phyloP scores from a whole-genome alignment of 441 rosid genomes.

The Gossypium schwendimanii region DNA sequence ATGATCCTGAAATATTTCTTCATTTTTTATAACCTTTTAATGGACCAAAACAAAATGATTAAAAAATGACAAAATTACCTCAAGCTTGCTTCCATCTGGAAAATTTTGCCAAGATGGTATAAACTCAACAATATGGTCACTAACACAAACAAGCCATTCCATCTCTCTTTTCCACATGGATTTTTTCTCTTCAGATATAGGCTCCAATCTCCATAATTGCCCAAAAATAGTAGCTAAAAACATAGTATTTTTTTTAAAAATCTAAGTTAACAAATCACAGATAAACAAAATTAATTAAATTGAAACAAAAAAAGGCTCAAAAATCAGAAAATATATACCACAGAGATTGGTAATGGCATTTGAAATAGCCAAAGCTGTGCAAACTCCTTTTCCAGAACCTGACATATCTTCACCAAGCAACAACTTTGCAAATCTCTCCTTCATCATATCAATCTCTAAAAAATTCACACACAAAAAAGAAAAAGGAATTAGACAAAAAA shows the following conservation, averaged over 20 bases:
- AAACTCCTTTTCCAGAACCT: slow-evolving; percentile 66
- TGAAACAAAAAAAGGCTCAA: not conserved
- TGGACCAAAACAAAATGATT: not conserved
- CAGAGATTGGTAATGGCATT: slow-evolving; percentile 66
- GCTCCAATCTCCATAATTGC: slow-evolving; percentile 70
- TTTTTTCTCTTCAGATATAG: slow-evolving; percentile 40
- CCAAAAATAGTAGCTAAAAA: slow-evolving; percentile 58
- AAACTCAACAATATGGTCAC: slow-evolving; percentile 66
- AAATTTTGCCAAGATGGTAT: slow-evolving; percentile 59
- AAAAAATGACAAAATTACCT: slow-evolving; percentile 28
- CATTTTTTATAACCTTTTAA: not conserved
- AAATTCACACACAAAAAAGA: not conserved
- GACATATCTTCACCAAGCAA: slow-evolving; percentile 75
- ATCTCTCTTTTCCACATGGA: slow-evolving; percentile 69
- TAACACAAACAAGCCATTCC: slow-evolving; percentile 60
- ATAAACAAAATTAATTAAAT: not conserved
- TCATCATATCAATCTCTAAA: slow-evolving; percentile 58
- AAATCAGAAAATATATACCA: slow-evolving; percentile 24
- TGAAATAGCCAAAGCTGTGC: slow-evolving; percentile 57
- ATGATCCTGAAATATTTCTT: not conserved
- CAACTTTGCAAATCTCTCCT: slow-evolving; percentile 65
- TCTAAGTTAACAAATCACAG: not conserved
- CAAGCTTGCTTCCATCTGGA: slow-evolving; percentile 55
- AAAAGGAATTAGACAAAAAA: not conserved
- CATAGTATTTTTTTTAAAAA: not conserved